These are phyloP conservation scores for Rhizopogon roseolus DNA, from an alignment of 768 basidiomycete genomes.

Conservation along the genomic window DNA sequence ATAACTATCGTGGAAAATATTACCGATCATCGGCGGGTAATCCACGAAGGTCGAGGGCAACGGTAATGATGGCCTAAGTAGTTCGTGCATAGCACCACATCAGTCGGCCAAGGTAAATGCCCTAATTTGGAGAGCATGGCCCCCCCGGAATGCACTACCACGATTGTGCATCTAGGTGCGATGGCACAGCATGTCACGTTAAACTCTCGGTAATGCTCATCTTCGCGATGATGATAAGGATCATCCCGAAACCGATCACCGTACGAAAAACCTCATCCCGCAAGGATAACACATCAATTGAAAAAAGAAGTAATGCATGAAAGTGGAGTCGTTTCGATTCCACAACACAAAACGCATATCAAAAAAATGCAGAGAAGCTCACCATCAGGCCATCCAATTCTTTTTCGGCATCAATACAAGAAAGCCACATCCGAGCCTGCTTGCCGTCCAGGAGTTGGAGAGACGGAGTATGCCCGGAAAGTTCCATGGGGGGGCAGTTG, in stretches of 20 bases:
- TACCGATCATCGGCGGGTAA: constrained; percentile 1
- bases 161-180: not conserved
- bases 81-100: constrained; percentile 15
- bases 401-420: constrained; percentile 25
- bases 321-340: not conserved
- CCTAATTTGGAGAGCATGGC: constrained; percentile 15
- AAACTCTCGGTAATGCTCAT: not conserved
- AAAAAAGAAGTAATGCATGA: not conserved
- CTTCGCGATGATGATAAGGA: not conserved
- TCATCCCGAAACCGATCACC: not conserved
- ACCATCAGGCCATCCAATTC: constrained; percentile 22
- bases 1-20: not conserved
- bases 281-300: not conserved
- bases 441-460: constrained; percentile 19
- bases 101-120: constrained; percentile 9
- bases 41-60: constrained; percentile 3
- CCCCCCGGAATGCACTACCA: constrained; percentile 20
- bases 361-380: constrained; percentile 11
- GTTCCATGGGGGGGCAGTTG: not conserved
- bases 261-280: not conserved
- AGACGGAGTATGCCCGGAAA: constrained; percentile 14
- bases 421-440: constrained; percentile 28
- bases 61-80: constrained; percentile 10
- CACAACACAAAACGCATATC: constrained; percentile 9
- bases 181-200: not conserved